Conservation (phyloP, 371 early-diverging fungal species). For the Quaeritorhiza haematococci region DNA sequence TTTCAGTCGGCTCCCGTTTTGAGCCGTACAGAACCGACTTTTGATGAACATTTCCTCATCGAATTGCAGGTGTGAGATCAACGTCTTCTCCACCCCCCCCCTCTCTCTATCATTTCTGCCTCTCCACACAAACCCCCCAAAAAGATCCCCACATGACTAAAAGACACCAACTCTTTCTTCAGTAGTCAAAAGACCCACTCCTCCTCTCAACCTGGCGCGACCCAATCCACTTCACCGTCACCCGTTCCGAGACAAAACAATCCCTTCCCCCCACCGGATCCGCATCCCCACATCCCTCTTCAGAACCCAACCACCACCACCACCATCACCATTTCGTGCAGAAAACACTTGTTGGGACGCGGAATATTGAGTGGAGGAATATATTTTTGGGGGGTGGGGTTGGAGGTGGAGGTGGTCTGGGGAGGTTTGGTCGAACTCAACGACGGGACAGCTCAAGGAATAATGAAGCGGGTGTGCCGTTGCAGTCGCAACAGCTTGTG, state of each 20-base stretch:
- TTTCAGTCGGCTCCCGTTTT: slow-evolving; percentile 14
- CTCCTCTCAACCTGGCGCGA: slow-evolving; percentile 9
- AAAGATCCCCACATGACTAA: too few relatives aligned
- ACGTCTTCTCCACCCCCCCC: too few relatives aligned
- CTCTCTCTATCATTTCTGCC: too few relatives aligned
- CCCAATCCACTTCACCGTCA: slow-evolving; percentile 19
- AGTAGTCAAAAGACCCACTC: slow-evolving; percentile 11
- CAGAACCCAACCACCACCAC: too few relatives aligned
- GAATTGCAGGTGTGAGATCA: slow-evolving; percentile 30
- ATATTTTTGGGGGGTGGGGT: slow-evolving; percentile 4
- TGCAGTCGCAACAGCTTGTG: slow-evolving; percentile 16
- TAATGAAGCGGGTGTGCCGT: background rate
- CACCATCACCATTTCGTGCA: slow-evolving; percentile 1
- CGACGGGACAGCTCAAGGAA: too few relatives aligned
- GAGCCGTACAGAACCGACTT: slow-evolving; percentile 26
- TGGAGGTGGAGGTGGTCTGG: slow-evolving; percentile 16
- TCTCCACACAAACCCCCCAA: too few relatives aligned
- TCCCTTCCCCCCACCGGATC: background rate
- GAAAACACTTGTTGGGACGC: slow-evolving; percentile 12
- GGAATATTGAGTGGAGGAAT: slow-evolving; percentile 14
- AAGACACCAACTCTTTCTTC: too few relatives aligned
- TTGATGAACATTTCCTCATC: slow-evolving; percentile 21
- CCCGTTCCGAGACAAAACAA: slow-evolving; percentile 11
- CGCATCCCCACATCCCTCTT: too few relatives aligned
- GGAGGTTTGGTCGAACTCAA: slow-evolving; percentile 10